Base-by-base conservation (phyloP, 306 rosid genomes). In the Citrullus mucosospermus region DNA sequence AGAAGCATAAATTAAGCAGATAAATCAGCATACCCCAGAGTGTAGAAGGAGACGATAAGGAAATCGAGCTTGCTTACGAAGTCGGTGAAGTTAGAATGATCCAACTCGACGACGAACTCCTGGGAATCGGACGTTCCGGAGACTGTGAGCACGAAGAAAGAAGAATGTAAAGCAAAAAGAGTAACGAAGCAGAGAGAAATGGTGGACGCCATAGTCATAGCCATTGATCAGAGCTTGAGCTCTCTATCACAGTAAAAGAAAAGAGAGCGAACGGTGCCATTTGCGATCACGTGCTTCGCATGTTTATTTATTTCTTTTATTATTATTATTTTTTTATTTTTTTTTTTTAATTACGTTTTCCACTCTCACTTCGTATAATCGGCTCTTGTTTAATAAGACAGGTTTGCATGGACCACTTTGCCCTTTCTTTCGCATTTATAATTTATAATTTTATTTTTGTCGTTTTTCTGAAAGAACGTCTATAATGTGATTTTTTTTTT, bases 11-110 rank as follows among this genome's bases (percentile, higher is more conserved):
- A 12, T 22, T 9, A 32, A 28, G 9, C 6, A 53, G 61, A 77
- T 75, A 48, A 68, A 13, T 80, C 53, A 56, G 2, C 22, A 55
- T 83, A 94, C 99, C 97, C 85, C 0, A 97, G 99, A 8, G 96
- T 92, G 82, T 95, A 92, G 84, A 95, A 95, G 86, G 92, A 97
- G 18, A 92, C 93, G 72, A 95, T 96, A 82, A 95, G 80, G 92
- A 95, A 92, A 62, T 95, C 76, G 85, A 87, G 97, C 85, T 88
- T 95, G 89, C 63, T 80, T 51, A 92, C 22, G 22, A 87, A 86
- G 20, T 92, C 92, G 9, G 87, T 77, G 86, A 92, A 95, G 85
- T 92, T 95, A 43, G 97, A 82, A 78, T 85, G 85, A 81, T 89
- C 97, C 82, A 95, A 76, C 30, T 95, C 88, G 82, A 92, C 90